Evolutionary conservation across 2,329 filamentous ascomycete species (phyloP), one percentile per base, ranked within the genome.

Genomic region (Aspergillus carbonarius): DNA sequence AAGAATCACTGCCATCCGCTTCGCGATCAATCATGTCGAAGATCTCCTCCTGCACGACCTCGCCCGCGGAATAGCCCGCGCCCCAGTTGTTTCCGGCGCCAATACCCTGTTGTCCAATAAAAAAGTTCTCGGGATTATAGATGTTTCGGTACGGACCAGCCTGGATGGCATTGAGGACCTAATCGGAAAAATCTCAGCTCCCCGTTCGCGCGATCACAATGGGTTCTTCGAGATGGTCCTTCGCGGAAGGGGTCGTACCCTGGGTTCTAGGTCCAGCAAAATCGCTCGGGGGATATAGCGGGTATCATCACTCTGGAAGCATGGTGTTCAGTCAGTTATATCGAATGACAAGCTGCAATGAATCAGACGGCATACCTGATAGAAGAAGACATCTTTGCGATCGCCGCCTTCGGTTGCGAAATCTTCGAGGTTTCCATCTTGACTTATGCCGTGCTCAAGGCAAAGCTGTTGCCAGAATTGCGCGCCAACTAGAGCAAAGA

Each of bases 11-110:
- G 32, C 96, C 96, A 76, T 99, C 95, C 15, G 96, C 95, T 75
- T 99, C 95, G 60, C 95, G 89, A 73, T 99, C 95, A 70, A 99
- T 96, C 92, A 99, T 99, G 75, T 99, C 96, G 83, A 99, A 91
- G 57, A 99, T 92, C 74, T 99, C 95, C 76, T 99, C 95, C 68
- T 93, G 92, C 18, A 99, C 92, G 46, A 84, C 83, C 75, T 97
- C 93, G 66, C 93, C 95, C 55, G 91, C 93, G 66, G 95, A 88
- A 78, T 99, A 99, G 48, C 95, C 95, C 71, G 95, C 90, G 61
- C 93, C 95, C 95, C 95, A 99, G 76, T 98, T 99, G 78, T 99
- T 99, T 47, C 92, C 95, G 6, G 95, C 95, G 47, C 95, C 95
- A 56, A 91, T 87, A 58, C 95, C 95, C 78, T 93, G 90, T 75